Percentiles rank a stretch among this genome's conserved stretches.
These are phyloP conservation scores for Phytophthora podocarpi DNA, from an alignment of 352 stramenopile genomes.

Conservation along the genomic window DNA sequence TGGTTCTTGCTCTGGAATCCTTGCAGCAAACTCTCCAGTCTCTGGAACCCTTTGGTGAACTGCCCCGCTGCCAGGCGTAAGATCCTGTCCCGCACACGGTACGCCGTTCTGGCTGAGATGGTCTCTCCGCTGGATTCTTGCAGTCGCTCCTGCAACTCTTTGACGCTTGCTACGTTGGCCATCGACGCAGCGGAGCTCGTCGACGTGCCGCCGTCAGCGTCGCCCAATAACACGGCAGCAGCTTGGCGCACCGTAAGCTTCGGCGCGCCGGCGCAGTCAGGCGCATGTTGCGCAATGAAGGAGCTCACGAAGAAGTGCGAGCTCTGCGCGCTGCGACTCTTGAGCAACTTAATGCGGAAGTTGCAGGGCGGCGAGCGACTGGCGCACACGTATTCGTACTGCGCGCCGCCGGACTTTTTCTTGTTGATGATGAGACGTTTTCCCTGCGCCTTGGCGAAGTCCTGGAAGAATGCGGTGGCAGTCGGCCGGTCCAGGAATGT, in stretches of 20 bases:
- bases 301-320: constrained; percentile 48
- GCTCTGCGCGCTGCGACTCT: constrained; percentile 41
- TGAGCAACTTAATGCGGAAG: constrained; percentile 46
- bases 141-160: constrained; percentile 33
- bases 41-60: constrained; percentile 38
- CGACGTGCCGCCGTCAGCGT: not conserved
- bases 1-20: constrained; percentile 39
- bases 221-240: constrained; percentile 25
- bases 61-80: constrained; percentile 33
- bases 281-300: constrained; percentile 26
- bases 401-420: constrained; percentile 39
- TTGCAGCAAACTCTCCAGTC: constrained; percentile 32
- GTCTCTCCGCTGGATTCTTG: constrained; percentile 32
- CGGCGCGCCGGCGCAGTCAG: constrained; percentile 26
- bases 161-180: constrained; percentile 31
- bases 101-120: constrained; percentile 40
- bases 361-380: constrained; percentile 27
- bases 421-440: constrained; percentile 48
- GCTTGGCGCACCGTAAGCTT: constrained; percentile 45
- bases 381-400: constrained; percentile 46
- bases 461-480: constrained; percentile 43
- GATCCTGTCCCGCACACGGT: constrained; percentile 39
- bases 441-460: constrained; percentile 46
- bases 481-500: constrained; percentile 34
- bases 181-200: constrained; percentile 14